phyloP scores from a whole-genome alignment of 176 grass and related monocot genomes.

The Cymbopogon citratus region DNA sequence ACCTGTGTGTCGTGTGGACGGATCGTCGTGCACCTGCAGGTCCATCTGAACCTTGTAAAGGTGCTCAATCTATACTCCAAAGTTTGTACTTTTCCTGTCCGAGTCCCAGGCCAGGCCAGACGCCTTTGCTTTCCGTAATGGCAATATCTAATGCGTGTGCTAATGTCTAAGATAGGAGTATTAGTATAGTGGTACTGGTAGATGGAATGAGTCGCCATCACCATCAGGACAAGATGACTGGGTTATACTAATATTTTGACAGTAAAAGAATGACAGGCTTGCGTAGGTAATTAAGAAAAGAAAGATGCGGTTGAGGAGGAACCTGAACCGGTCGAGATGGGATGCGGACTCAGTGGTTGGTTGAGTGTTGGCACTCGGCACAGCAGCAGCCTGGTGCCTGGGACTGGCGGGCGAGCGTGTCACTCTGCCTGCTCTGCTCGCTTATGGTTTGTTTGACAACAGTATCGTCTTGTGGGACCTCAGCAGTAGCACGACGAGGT shows the following conservation, averaged over 20 bases:
- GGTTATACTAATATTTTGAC: neutral
- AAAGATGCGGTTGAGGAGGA: neutral
- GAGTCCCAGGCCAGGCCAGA: neutral
- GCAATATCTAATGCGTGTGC: neutral
- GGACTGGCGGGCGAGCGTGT: neutral
- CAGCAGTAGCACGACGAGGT: neutral
- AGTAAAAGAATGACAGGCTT: neutral
- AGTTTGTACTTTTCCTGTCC: slow-evolving; percentile 24
- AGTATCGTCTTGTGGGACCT: no score
- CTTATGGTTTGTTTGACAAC: no score
- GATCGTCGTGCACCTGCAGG: neutral
- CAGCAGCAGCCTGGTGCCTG: neutral
- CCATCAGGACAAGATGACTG: neutral
- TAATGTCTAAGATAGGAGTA: neutral
- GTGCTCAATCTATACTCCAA: slow-evolving; percentile 37
- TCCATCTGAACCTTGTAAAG: slow-evolving; percentile 13
- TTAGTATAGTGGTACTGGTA: no score
- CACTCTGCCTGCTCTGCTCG: neutral
- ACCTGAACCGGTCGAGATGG: neutral
- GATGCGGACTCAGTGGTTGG: neutral
- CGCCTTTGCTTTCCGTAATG: neutral
- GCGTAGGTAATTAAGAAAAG: neutral
- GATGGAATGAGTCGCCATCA: no score
- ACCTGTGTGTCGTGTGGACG: neutral
- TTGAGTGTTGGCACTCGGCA: neutral